phyloP scores from a whole-genome alignment of 2,329 filamentous ascomycete species.

The Pseudocercospora macadamiae region DNA sequence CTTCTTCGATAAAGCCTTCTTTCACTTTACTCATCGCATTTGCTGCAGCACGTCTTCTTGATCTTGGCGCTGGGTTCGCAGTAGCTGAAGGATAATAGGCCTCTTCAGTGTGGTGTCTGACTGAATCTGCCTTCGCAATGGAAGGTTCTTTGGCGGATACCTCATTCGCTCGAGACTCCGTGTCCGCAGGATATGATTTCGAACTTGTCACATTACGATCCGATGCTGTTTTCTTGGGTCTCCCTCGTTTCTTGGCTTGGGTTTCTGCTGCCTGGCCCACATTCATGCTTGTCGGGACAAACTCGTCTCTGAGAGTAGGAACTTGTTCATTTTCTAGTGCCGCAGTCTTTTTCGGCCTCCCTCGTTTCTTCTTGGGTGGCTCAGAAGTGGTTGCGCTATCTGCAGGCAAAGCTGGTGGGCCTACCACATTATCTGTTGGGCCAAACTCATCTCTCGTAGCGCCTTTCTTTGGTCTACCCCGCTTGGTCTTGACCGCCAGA shows the following conservation, averaged over 20 bases:
- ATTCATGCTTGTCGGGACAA: too few relatives aligned
- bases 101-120: too few relatives aligned
- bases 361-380: constrained; percentile 8
- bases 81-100: too few relatives aligned
- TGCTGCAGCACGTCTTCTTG: constrained; percentile 31
- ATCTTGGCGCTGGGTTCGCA: constrained; percentile 11
- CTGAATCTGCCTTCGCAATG: background rate
- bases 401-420: background rate
- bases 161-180: too few relatives aligned
- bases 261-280: background rate
- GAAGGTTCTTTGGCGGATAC: too few relatives aligned
- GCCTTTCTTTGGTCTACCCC: constrained; percentile 13
- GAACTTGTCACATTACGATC: too few relatives aligned
- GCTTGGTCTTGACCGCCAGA: constrained; percentile 4
- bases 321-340: background rate
- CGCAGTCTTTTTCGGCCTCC: constrained; percentile 11
- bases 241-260: background rate
- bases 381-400: background rate
- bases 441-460: background rate
- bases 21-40: constrained; percentile 28
- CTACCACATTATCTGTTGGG: background rate
- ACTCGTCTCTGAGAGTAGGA: background rate
- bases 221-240: background rate
- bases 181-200: too few relatives aligned
- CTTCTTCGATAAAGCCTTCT: constrained; percentile 30